Evolutionary conservation across 2,329 filamentous ascomycete species (phyloP).

Genomic region (Fusarium bactridioides): DNA sequence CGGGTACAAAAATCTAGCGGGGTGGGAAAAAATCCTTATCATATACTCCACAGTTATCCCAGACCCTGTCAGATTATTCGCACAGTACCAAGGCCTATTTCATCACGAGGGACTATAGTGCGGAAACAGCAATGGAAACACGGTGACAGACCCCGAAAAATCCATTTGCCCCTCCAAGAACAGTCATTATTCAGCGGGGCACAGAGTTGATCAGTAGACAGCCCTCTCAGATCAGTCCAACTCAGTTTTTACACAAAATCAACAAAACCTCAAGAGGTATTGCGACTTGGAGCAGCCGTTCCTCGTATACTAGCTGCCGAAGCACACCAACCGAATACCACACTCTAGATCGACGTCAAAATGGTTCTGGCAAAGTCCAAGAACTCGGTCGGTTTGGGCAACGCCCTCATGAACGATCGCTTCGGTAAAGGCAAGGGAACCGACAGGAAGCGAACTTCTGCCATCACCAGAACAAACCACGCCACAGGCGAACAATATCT

Average conservation of each 20-base stretch:
- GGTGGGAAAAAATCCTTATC: constrained; percentile 44
- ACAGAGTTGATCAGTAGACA: constrained; percentile 30
- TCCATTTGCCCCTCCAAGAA: constrained; percentile 58
- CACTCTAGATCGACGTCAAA: constrained; percentile 41
- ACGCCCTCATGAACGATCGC: constrained; percentile 97
- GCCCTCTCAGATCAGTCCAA: constrained; percentile 28
- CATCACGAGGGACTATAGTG: constrained; percentile 38
- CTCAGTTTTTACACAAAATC: constrained; percentile 27
- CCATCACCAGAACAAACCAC: constrained; percentile 74
- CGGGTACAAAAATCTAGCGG: constrained; percentile 43
- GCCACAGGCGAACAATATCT: constrained; percentile 89
- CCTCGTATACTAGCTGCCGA: constrained; percentile 10
- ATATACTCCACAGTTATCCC: constrained; percentile 38
- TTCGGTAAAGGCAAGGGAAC: constrained; percentile 92
- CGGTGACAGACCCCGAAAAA: constrained; percentile 44
- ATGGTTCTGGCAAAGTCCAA: constrained; percentile 86
- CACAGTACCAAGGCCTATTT: constrained; percentile 38
- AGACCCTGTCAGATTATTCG: constrained; percentile 23
- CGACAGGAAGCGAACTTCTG: constrained; percentile 75
- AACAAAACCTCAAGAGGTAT: constrained; percentile 12
- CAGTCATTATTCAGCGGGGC: constrained; percentile 52
- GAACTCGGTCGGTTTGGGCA: constrained; percentile 92
- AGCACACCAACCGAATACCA: neutral
- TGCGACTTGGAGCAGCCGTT: constrained; percentile 21
- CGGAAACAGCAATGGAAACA: constrained; percentile 4